Base-by-base conservation (phyloP, 768 basidiomycete genomes). In the Suillus fuscotomentosus region DNA sequence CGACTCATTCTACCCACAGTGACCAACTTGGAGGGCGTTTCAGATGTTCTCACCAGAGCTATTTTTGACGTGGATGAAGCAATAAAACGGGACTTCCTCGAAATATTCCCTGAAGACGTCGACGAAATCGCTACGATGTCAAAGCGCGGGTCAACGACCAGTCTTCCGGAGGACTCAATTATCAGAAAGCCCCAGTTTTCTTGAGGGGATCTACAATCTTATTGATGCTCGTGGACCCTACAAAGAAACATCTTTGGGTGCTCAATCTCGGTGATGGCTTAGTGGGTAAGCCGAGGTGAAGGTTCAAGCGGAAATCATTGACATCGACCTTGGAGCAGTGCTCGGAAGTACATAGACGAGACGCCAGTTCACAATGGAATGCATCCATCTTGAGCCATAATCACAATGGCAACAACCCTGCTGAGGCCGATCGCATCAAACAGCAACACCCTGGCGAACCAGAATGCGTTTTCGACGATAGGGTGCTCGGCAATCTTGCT, bases 181-280 rank as follows among this genome's bases (percentile, higher is more conserved):
- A 77, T 20, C 67, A 68, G 3, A 76, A 75, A 43, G 72, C 84
- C 10, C 67, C 76, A 20, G 78, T 79, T 48, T 83, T 82, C 72
- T 82, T 85, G 80, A 75, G 81, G 22, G 86, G 86, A 4, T 78
- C 81, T 1, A 86, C 85, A 0, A 82, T 78, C 3, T 74, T 86
- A 11, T 69, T 85, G 34, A 74, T 84, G 5, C 71, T 87, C 39
- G 67, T 82, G 10, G 80, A 85, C 63, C 81, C 84, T 6, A 51
- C 64, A 15, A 71, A 66, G 15, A 72, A 74, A 24, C 80, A 84
- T 64, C 65, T 86, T 1, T 86, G 85, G 84, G 82, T 86, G 7
- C 83, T 82, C 2, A 85, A 82, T 70, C 73, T 86, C 45, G 86
- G 86, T 3, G 85, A 87, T 70, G 84, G 84, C 66, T 78, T 78